Conservation (phyloP, 768 basidiomycete species). For the Ramaria sp. region DNA sequence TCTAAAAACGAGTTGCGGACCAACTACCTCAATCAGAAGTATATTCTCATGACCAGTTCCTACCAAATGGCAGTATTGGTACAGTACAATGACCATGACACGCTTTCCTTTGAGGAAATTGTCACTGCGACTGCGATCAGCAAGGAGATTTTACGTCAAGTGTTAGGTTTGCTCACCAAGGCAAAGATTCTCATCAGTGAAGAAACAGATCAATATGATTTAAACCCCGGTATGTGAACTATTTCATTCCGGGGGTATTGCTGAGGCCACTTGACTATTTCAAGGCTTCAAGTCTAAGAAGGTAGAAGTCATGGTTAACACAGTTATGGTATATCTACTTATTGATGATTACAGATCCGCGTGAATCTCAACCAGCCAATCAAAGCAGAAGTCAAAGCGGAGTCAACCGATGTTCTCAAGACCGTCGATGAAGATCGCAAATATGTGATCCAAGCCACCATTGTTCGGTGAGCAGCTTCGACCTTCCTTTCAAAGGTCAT, state of each 20-base stretch:
- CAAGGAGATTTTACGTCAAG: constrained; percentile 63
- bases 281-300: constrained; percentile 23
- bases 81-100: constrained; percentile 89
- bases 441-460: constrained; percentile 90
- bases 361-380: constrained; percentile 88
- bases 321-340: not conserved
- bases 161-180: constrained; percentile 60
- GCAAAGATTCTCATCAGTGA: constrained; percentile 85
- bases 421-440: constrained; percentile 96
- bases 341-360: constrained; percentile 45
- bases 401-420: constrained; percentile 82
- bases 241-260: not conserved
- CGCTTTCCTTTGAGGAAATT: constrained; percentile 73
- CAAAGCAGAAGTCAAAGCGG: constrained; percentile 90
- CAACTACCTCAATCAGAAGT: constrained; percentile 88
- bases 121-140: constrained; percentile 67
- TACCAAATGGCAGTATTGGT: constrained; percentile 93
- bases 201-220: constrained; percentile 80
- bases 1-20: constrained; percentile 94
- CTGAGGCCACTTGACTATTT: not conserved
- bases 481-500: not conserved
- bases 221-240: constrained; percentile 59
- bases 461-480: constrained; percentile 49
- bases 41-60: constrained; percentile 90
- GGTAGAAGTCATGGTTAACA: constrained; percentile 4